Percentiles rank a stretch among this genome's conserved stretches.
These are phyloP conservation scores for Trichoderma harzianum DNA, from an alignment of 2,329 filamentous ascomycete genomes.

Conservation along the genomic window DNA sequence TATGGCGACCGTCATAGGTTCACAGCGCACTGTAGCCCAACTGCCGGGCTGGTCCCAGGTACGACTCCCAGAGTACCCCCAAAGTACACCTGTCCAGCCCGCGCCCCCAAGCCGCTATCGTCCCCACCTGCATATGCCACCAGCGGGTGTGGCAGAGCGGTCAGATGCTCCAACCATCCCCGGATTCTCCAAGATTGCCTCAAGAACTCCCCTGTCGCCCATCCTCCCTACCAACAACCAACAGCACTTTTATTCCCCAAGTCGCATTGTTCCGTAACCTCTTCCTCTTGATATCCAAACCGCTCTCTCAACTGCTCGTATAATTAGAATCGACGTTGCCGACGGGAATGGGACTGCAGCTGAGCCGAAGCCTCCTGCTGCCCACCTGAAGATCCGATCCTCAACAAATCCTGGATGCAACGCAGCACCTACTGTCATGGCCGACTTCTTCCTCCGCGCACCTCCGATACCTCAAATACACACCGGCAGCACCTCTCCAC, in stretches of 20 bases:
- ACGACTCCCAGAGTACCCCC: background rate
- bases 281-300: background rate
- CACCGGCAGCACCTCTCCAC: conserved; percentile 23
- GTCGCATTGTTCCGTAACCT: background rate
- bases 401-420: background rate
- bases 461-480: conserved; percentile 25
- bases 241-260: background rate
- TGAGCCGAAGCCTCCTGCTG: background rate
- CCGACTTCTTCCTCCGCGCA: conserved; percentile 29
- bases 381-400: conserved; percentile 3
- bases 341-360: conserved; percentile 9
- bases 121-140: conserved; percentile 9
- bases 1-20: background rate
- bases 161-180: conserved; percentile 18
- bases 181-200: conserved; percentile 2
- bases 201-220: background rate
- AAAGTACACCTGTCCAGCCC: background rate
- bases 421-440: conserved; percentile 23
- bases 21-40: background rate
- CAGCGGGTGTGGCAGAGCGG: conserved; percentile 19
- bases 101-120: background rate
- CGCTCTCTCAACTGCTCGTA: background rate
- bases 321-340: background rate
- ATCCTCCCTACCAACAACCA: background rate
- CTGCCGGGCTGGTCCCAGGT: background rate